Evolutionary conservation across 2,329 filamentous ascomycete genomes (phyloP), one percentile per base, ranked within the genome.

Genomic region (Didymella keratinophila): DNA sequence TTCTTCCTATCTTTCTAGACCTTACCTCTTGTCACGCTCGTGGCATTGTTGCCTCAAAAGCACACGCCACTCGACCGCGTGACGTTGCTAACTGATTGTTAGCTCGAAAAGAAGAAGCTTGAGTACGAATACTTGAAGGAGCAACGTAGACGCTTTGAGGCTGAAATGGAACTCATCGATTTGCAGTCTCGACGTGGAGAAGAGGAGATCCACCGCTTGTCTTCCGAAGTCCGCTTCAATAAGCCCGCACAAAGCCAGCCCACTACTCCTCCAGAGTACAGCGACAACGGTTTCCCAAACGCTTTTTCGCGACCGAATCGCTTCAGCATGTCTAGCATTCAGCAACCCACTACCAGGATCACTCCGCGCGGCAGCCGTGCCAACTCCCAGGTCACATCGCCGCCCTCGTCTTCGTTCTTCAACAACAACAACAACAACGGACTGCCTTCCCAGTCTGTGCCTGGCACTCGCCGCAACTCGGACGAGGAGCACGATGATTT

Each of bases 21-120:
- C 39, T 36, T 56, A 45, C 39, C 42, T 45, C 23, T 48, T 37
- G 37, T 53, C 43, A 55, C 56, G 20, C 53, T 37, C 48, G 55
- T 55, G 57, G 56, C 64, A 27, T 49, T 64, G 61, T 65, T 68
- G 57, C 60, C 47, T 61, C 53, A 23, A 25, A 45, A 57, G 52
- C 39, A 59, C 52, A 54, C 57, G 59, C 23, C 52, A 32, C 59
- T 60, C 52, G 58, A 60, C 59, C 58, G 58, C 46, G 60, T 64
- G 61, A 66, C 60, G 53, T 45, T 45, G 66, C 73, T 76, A 67
- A 76, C 70, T 58, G 53, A 45, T 64, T 62, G 47, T 63, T 67
- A 97, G 93, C 87, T 97, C 74, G 93, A 97, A 77, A 95, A 95
- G 80, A 97, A 97, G 80, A 92, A 93, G 72, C 83, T 91, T 72